Percentiles rank a stretch among this genome's conserved stretches.
Evolutionary conservation across 2,329 filamentous ascomycete species (phyloP).

Genomic region (Acrocalymma vagum): DNA sequence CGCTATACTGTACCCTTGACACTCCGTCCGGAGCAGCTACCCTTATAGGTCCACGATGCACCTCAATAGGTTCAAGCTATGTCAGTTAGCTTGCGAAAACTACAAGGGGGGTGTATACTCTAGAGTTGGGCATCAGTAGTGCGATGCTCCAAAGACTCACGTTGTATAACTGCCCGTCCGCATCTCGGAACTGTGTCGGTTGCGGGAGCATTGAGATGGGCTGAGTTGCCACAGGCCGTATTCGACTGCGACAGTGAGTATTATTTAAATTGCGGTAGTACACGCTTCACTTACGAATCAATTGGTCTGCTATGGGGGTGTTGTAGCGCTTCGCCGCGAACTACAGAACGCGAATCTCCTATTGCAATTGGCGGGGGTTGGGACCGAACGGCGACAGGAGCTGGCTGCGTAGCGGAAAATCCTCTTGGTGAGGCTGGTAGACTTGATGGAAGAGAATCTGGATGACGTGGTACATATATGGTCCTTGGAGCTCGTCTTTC

Average conservation of each 20-base stretch:
- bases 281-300: conserved; percentile 26
- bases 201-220: conserved; percentile 17
- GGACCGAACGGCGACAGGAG: conserved; percentile 11
- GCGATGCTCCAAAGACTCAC: conserved; percentile 36
- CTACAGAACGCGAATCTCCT: conserved; percentile 5
- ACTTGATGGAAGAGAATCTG: conserved; percentile 11
- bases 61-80: conserved; percentile 41
- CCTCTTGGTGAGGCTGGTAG: conserved; percentile 14
- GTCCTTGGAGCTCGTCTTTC: conserved; percentile 29
- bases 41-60: conserved; percentile 14
- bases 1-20: conserved; percentile 26
- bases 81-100: conserved; percentile 26
- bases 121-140: conserved; percentile 20
- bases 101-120: conserved; percentile 9
- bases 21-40: too few species aligned
- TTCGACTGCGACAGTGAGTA: conserved; percentile 27
- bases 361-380: conserved; percentile 2
- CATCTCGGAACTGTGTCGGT: conserved; percentile 29
- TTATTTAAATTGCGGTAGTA: not conserved
- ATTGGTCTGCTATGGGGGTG: conserved; percentile 15
- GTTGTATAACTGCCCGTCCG: conserved; percentile 41
- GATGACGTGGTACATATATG: conserved; percentile 28
- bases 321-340: conserved; percentile 13
- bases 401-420: conserved; percentile 12
- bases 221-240: conserved; percentile 16